A percentile compares a stretch with the other conserved stretches of the same genome.
Evolutionary conservation across 371 early-diverging fungal genomes (phyloP).

Genomic region (Blakeslea trispora): DNA sequence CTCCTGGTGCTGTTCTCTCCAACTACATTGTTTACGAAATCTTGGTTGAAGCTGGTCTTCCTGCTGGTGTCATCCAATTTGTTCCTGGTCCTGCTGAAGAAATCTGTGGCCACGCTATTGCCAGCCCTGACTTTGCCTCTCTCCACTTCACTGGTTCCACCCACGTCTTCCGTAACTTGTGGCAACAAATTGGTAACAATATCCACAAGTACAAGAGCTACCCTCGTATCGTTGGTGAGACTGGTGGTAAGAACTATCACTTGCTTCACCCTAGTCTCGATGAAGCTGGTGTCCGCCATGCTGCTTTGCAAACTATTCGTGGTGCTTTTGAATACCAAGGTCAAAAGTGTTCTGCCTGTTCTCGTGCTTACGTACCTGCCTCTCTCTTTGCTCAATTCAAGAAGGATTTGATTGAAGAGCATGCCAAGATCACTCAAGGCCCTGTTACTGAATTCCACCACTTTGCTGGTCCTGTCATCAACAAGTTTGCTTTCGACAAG

Average conservation of each 20-base stretch:
- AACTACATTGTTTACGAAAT: slow-evolving; percentile 92
- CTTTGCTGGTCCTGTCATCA: slow-evolving; percentile 85
- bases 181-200: slow-evolving; percentile 91
- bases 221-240: slow-evolving; percentile 98
- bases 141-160: slow-evolving; percentile 98
- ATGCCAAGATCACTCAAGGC: slow-evolving; percentile 82
- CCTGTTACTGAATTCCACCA: slow-evolving; percentile 80
- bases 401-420: slow-evolving; percentile 62
- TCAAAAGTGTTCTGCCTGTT: slow-evolving; percentile 97
- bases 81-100: slow-evolving; percentile 89
- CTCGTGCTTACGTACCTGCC: slow-evolving; percentile 89
- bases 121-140: slow-evolving; percentile 90
- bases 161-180: slow-evolving; percentile 89
- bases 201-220: slow-evolving; percentile 88
- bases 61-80: slow-evolving; percentile 97
- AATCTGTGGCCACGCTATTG: slow-evolving; percentile 72
- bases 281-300: slow-evolving; percentile 65
- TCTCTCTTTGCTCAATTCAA: slow-evolving; percentile 79
- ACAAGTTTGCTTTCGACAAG: slow-evolving; percentile 91
- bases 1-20: slow-evolving; percentile 83
- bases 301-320: slow-evolving; percentile 83
- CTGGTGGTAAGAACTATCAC: slow-evolving; percentile 99
- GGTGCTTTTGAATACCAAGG: slow-evolving; percentile 96
- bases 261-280: slow-evolving; percentile 76
- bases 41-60: slow-evolving; percentile 94